A percentile compares a stretch with the other conserved stretches of the same genome.
Evolutionary conservation across 176 grass and related monocot genomes (phyloP).

Genomic region (Bolboschoenus planiculmis): DNA sequence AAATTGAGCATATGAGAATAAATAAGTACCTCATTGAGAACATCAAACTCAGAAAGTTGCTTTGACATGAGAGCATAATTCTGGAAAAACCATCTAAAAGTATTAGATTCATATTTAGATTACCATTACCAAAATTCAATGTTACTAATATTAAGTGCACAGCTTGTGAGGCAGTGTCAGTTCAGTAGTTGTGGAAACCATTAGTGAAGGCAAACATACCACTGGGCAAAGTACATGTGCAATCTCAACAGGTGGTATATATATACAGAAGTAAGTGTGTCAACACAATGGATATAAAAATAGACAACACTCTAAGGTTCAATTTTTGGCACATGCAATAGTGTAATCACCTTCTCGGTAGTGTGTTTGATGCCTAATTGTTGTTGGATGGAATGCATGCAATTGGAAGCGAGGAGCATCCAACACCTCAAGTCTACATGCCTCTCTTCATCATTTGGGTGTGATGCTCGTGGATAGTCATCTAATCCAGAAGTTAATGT

Average conservation of each 20-base stretch:
- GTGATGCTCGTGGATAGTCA: slow-evolving; percentile 93
- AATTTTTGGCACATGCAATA: neutral
- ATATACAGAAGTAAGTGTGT: slow-evolving; percentile 2
- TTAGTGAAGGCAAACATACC: neutral
- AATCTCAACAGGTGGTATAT: neutral
- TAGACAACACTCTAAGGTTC: neutral
- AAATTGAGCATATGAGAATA: neutral
- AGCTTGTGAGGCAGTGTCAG: neutral
- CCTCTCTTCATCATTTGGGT: slow-evolving; percentile 82
- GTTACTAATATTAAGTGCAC: neutral
- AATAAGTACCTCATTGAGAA: slow-evolving; percentile 70
- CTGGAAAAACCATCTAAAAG: slow-evolving; percentile 30
- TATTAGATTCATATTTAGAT: neutral
- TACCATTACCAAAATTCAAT: neutral
- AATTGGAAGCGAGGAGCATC: slow-evolving; percentile 93
- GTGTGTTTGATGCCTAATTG: slow-evolving; percentile 54
- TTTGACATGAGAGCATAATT: slow-evolving; percentile 63
- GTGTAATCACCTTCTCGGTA: slow-evolving; percentile 52
- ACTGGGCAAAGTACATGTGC: neutral
- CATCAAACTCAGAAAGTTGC: slow-evolving; percentile 74
- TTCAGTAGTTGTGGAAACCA: neutral
- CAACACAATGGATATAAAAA: neutral
- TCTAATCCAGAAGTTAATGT: slow-evolving; percentile 94
- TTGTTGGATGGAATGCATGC: slow-evolving; percentile 72
- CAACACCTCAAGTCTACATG: slow-evolving; percentile 92